phyloP scores from a whole-genome alignment of 2,329 filamentous ascomycete genomes.

The Colletotrichum musicola region DNA sequence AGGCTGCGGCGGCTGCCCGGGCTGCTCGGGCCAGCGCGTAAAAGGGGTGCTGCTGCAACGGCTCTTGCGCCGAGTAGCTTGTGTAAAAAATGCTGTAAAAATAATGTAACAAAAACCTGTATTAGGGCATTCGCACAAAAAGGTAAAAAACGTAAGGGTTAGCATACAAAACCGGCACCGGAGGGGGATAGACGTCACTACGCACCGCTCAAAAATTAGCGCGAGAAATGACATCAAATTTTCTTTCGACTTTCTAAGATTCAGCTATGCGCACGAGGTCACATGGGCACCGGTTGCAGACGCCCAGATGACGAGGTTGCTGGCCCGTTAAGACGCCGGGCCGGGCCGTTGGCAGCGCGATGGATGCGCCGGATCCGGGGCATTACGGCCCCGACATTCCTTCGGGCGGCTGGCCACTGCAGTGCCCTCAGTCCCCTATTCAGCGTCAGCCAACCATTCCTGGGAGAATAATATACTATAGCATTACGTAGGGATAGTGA shows the following conservation, averaged over 20 bases:
- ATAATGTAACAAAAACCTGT: conserved; percentile 4
- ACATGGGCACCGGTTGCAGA: not conserved
- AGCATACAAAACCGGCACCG: not conserved
- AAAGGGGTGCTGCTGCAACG: not conserved
- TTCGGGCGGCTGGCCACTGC: conserved; percentile 4
- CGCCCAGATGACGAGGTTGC: not conserved
- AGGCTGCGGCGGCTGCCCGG: not conserved
- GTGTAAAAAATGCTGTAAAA: not conserved
- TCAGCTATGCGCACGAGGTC: not conserved
- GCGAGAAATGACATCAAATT: conserved; percentile 6
- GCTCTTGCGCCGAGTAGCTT: conserved; percentile 3
- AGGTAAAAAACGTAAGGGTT: too few relatives aligned
- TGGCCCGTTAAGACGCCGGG: not conserved
- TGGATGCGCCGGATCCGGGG: conserved; percentile 21
- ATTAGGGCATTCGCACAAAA: not conserved
- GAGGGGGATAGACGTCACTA: not conserved
- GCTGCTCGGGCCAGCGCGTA: not conserved
- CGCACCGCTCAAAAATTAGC: not conserved
- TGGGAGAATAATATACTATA: too few relatives aligned
- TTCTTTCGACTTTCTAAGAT: not conserved
- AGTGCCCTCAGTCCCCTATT: too few relatives aligned
- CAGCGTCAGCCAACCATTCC: too few relatives aligned
- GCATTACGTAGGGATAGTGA: too few relatives aligned
- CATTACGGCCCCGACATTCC: conserved; percentile 16
- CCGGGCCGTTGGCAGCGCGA: conserved; percentile 20